Evolutionary conservation across 2,329 filamentous ascomycete species (phyloP).

Genomic region (Calonectria crousiana): DNA sequence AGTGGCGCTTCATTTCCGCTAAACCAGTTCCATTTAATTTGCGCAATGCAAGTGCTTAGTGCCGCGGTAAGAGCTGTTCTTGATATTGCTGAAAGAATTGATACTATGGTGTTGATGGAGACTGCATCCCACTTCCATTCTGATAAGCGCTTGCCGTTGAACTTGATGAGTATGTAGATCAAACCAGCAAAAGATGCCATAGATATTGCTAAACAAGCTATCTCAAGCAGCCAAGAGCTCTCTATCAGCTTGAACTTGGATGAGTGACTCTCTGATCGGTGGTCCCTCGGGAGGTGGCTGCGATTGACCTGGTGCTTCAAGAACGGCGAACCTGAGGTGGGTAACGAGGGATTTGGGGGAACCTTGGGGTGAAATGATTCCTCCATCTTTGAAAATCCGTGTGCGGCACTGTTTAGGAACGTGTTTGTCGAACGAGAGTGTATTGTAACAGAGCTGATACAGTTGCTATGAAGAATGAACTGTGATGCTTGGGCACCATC

Average conservation of each 20-base stretch:
- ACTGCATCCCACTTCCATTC: conserved; percentile 22
- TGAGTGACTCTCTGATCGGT: not conserved
- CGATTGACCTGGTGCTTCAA: not conserved
- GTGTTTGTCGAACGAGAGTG: not conserved
- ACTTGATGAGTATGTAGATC: not conserved
- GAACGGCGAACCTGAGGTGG: not conserved
- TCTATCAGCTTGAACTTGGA: not conserved
- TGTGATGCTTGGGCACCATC: not conserved
- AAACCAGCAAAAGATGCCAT: conserved; percentile 1
- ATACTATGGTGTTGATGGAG: conserved; percentile 27
- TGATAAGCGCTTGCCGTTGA: conserved; percentile 13
- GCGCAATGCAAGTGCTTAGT: conserved; percentile 28
- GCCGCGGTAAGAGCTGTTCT: not conserved
- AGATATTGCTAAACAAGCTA: not conserved
- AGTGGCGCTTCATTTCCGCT: not conserved
- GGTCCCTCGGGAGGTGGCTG: not conserved
- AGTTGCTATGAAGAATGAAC: not conserved
- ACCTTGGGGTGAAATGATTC: not conserved
- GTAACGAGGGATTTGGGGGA: not conserved
- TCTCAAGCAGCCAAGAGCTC: not conserved
- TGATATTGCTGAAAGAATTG: conserved; percentile 25
- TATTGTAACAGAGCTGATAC: not conserved
- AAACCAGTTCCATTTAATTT: conserved; percentile 35
- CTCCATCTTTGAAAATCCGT: not conserved
- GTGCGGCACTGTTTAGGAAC: not conserved